A percentile compares a stretch with the other conserved stretches of the same genome.
These are phyloP conservation scores for Rubroboletus satanas DNA, from an alignment of 768 basidiomycete genomes.

Conservation along the genomic window DNA sequence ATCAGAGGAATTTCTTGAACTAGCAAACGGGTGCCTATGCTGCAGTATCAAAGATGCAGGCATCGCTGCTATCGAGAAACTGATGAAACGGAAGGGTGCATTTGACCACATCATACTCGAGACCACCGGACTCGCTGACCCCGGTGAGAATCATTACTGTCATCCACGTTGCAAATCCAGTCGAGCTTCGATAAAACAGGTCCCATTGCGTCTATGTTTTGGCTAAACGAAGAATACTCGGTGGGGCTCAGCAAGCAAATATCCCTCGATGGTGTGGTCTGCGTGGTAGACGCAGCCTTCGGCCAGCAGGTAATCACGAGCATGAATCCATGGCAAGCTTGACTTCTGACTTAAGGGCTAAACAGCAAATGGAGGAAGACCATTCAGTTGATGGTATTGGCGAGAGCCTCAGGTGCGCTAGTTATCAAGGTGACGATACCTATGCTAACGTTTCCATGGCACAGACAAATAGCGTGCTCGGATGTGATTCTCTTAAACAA, in stretches of 20 bases:
- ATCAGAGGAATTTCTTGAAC: conserved; percentile 84
- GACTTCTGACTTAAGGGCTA: neutral
- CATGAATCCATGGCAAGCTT: conserved; percentile 31
- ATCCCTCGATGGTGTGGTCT: conserved; percentile 82
- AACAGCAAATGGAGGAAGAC: conserved; percentile 85
- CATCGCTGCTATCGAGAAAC: conserved; percentile 87
- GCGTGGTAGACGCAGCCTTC: conserved; percentile 88
- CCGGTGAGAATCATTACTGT: conserved; percentile 47
- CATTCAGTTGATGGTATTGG: conserved; percentile 60
- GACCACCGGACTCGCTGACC: conserved; percentile 94
- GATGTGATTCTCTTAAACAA: conserved; percentile 95
- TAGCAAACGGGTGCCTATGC: conserved; percentile 96
- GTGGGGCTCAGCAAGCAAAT: conserved; percentile 67
- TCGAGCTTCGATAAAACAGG: conserved; percentile 37
- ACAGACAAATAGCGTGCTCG: conserved; percentile 90
- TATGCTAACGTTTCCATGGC: neutral
- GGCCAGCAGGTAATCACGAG: conserved; percentile 48
- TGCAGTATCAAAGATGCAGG: conserved; percentile 96
- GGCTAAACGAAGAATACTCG: conserved; percentile 81
- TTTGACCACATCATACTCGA: conserved; percentile 97
- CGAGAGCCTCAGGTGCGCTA: conserved; percentile 72
- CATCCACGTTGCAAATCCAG: neutral
- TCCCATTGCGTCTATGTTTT: conserved; percentile 85
- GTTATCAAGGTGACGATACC: neutral
- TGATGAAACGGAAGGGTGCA: conserved; percentile 80